phyloP scores from a whole-genome alignment of 164 flowering plant species.

The Annona cherimola region DNA sequence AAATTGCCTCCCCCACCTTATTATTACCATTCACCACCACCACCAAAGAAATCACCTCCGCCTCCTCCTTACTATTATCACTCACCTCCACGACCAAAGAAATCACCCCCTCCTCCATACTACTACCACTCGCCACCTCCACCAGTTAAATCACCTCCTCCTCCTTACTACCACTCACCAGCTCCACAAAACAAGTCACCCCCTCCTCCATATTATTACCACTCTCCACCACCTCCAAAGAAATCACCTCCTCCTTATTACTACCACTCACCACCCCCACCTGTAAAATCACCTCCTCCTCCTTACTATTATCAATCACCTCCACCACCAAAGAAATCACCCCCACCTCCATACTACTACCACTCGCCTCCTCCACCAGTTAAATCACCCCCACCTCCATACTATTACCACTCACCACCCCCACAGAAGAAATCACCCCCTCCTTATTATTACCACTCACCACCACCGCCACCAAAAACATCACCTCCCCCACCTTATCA shows the following conservation, averaged over 20 bases:
- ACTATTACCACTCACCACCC: neutral
- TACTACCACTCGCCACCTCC: neutral
- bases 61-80: neutral
- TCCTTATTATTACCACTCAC: neutral
- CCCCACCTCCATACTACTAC: neutral
- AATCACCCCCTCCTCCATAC: neutral
- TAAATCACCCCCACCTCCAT: neutral
- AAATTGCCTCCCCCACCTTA: neutral
- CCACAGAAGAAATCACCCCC: neutral
- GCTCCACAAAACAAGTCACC: neutral
- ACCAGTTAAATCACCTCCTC: neutral
- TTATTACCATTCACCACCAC: neutral
- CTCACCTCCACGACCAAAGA: neutral
- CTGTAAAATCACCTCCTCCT: neutral
- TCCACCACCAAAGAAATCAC: neutral
- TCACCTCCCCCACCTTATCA: neutral
- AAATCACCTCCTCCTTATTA: neutral
- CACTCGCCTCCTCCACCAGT: neutral
- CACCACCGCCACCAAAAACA: neutral
- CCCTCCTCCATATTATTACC: neutral
- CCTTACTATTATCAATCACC: neutral
- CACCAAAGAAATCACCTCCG: neutral
- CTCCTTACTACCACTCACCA: neutral
- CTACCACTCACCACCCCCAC: neutral
- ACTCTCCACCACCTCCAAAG: neutral